Evolutionary conservation across 305 asterid genomes (phyloP).

Genomic region (Fraxinus velutina): DNA sequence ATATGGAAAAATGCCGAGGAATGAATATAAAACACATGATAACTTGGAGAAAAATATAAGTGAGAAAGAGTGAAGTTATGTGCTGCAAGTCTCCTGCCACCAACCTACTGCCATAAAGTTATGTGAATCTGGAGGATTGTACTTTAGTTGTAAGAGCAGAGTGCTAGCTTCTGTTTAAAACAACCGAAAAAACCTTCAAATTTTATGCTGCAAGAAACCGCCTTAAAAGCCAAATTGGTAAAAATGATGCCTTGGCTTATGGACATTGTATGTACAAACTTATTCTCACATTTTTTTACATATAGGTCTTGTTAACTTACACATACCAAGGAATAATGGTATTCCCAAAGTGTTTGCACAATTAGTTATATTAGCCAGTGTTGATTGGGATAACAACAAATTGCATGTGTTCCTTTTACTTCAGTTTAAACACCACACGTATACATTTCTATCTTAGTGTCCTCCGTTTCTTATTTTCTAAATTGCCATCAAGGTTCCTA

Average conservation of each 20-base stretch:
- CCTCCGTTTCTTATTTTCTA: neutral
- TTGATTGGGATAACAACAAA: neutral
- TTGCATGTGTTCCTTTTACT: neutral
- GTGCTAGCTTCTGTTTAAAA: neutral
- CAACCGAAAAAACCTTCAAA: neutral
- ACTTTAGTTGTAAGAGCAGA: neutral
- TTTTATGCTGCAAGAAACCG: neutral
- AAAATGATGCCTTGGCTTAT: neutral
- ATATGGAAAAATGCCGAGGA: neutral
- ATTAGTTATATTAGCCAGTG: neutral
- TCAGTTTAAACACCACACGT: neutral
- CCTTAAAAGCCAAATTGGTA: neutral
- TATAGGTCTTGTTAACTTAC: neutral
- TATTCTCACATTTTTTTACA: neutral
- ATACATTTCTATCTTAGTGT: neutral
- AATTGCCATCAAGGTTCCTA: neutral
- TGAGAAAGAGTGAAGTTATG: neutral
- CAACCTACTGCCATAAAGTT: neutral
- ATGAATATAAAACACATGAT: neutral
- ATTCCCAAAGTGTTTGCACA: neutral
- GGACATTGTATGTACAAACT: neutral
- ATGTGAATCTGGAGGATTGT: neutral
- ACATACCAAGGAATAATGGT: neutral
- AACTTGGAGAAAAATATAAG: neutral
- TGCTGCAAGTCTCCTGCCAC: neutral